Evolutionary conservation across 23 red algal genomes (phyloP).

Genomic region (Gracilaria gracilis): DNA sequence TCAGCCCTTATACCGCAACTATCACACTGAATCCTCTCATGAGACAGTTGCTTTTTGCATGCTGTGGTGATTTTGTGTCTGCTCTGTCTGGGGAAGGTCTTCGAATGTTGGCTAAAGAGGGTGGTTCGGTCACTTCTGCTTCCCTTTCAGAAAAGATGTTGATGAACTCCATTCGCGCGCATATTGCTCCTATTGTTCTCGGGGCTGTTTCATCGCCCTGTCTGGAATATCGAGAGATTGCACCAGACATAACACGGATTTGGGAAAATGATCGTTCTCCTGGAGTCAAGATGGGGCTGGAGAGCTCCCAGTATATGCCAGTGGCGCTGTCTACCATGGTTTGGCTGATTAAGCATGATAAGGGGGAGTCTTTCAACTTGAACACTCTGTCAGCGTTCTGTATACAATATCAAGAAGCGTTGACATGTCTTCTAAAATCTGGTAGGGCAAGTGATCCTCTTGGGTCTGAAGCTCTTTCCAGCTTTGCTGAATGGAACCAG

Average conservation of each 20-base stretch:
- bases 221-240: background rate
- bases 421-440: slow-evolving; percentile 30
- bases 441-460: slow-evolving; percentile 2
- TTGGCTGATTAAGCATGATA: slow-evolving; percentile 55
- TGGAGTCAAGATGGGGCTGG: slow-evolving; percentile 41
- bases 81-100: slow-evolving; percentile 32
- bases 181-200: slow-evolving; percentile 55
- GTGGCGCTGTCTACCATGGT: slow-evolving; percentile 37
- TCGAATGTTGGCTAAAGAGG: slow-evolving; percentile 11
- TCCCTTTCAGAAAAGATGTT: slow-evolving; percentile 25
- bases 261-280: slow-evolving; percentile 53
- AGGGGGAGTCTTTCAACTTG: slow-evolving; percentile 18
- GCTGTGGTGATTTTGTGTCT: slow-evolving; percentile 55
- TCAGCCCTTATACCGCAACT: background rate
- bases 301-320: background rate
- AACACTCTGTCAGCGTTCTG: slow-evolving; percentile 1
- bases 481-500: slow-evolving; percentile 59
- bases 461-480: slow-evolving; percentile 31
- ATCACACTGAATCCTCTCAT: slow-evolving; percentile 22
- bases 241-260: background rate
- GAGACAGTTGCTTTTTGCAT: slow-evolving; percentile 40
- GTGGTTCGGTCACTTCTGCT: slow-evolving; percentile 54
- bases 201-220: slow-evolving; percentile 54
- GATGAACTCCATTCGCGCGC: background rate
- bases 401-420: slow-evolving; percentile 47